Evolutionary conservation across 2,329 filamentous ascomycete species (phyloP).

Genomic region (Aspergillus unguis): DNA sequence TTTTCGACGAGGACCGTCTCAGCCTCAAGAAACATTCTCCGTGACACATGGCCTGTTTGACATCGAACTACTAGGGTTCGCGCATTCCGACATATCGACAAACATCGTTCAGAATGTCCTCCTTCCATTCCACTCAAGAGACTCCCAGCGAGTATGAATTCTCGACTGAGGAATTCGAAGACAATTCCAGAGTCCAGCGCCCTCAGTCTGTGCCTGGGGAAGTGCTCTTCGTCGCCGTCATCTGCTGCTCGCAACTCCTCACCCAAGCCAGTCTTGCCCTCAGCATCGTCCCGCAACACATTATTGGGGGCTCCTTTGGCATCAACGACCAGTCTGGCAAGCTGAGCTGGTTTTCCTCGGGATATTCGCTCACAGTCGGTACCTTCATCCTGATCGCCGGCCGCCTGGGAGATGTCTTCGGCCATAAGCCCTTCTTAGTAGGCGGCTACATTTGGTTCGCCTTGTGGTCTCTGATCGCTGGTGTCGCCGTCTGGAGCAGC

Average conservation of each 20-base stretch:
- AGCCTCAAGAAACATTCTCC: background rate
- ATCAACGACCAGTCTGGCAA: background rate
- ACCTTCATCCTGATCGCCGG: conserved; percentile 33
- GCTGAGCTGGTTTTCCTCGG: background rate
- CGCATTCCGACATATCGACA: background rate
- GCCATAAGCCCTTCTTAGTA: conserved; percentile 30
- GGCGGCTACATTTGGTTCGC: conserved; percentile 30
- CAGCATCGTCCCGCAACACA: background rate
- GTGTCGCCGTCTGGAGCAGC: conserved; percentile 31
- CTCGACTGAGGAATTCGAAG: background rate
- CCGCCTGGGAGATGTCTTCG: conserved; percentile 31
- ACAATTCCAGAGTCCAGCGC: background rate
- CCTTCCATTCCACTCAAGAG: background rate
- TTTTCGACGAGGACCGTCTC: background rate
- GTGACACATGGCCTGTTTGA: background rate
- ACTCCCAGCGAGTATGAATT: background rate
- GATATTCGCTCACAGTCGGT: conserved; percentile 31
- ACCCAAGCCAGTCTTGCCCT: background rate
- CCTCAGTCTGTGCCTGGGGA: background rate
- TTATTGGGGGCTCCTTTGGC: background rate
- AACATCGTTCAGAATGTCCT: background rate
- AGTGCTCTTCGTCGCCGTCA: background rate
- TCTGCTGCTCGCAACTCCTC: background rate
- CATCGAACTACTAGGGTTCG: background rate
- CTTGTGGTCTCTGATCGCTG: conserved; percentile 28